These are phyloP conservation scores for Helminthosporium solani DNA, from an alignment of 2,329 filamentous ascomycete genomes.

Conservation along the genomic window DNA sequence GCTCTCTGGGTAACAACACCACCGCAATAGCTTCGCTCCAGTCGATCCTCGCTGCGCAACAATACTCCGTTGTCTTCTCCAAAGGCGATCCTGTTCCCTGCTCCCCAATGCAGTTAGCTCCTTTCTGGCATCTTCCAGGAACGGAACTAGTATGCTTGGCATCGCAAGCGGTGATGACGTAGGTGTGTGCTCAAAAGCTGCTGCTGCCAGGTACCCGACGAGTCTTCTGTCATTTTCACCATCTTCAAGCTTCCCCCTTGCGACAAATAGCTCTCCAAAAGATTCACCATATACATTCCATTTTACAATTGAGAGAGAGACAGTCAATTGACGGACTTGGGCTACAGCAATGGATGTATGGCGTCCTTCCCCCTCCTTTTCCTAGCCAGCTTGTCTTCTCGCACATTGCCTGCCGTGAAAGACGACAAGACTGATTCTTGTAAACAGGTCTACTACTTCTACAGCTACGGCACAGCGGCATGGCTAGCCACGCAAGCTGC, in stretches of 20 bases:
- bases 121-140: not conserved
- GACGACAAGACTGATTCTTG: conserved; percentile 10
- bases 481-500: conserved; percentile 50
- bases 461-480: conserved; percentile 46
- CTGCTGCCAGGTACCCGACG: not conserved
- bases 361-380: not conserved
- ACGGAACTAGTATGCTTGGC: not conserved
- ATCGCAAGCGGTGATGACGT: not conserved
- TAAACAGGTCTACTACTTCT: conserved; percentile 46
- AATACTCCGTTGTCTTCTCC: too few relatives aligned
- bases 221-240: not conserved
- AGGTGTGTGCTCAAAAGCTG: conserved; percentile 1
- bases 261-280: not conserved
- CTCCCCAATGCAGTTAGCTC: not conserved
- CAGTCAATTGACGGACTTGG: too few relatives aligned
- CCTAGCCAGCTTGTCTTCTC: not conserved
- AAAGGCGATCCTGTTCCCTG: not conserved
- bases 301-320: too few relatives aligned
- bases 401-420: not conserved
- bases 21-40: too few relatives aligned
- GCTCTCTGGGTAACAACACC: too few relatives aligned
- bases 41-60: too few relatives aligned
- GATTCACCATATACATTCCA: not conserved
- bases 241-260: not conserved
- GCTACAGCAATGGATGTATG: conserved; percentile 12